phyloP scores from a whole-genome alignment of 176 grass and related monocot species.

The sorghum (Sorghum bicolor) region DNA sequence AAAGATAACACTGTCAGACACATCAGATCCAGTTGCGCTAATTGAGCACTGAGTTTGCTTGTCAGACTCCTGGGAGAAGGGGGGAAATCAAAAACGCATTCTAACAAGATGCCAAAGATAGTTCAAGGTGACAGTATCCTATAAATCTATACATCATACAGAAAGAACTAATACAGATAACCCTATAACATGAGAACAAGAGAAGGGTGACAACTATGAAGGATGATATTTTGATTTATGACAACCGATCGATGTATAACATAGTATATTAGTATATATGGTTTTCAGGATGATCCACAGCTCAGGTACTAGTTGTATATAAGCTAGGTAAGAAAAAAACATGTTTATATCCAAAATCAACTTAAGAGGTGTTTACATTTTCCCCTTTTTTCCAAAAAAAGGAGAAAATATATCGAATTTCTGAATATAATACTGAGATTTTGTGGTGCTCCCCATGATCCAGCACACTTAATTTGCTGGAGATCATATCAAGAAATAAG shows the following conservation, averaged over 20 bases:
- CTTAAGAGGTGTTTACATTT: not conserved
- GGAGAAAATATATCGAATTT: not conserved
- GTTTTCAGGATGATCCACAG: not conserved
- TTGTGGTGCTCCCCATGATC: not conserved
- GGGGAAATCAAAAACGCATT: not conserved
- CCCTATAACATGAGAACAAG: not conserved
- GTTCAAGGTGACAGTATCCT: not conserved
- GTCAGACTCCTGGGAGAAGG: conserved; percentile 36
- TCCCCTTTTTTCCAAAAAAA: not conserved
- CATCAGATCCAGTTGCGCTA: conserved; percentile 48
- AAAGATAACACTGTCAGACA: conserved; percentile 12
- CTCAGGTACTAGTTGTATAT: not conserved
- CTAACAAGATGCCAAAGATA: not conserved
- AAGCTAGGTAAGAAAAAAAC: conserved; percentile 3
- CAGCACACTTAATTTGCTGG: not conserved
- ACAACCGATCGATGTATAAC: not conserved
- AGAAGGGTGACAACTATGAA: not conserved
- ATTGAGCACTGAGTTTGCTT: conserved; percentile 56
- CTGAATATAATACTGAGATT: not conserved
- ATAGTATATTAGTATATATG: not conserved
- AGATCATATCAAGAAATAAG: not conserved
- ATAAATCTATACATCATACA: not conserved
- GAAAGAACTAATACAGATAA: not conserved
- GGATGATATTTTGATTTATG: not conserved
- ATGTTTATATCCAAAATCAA: not conserved